These are phyloP conservation scores for Ophiostoma sp. DNA, from an alignment of 2,329 filamentous ascomycete species.

Conservation along the genomic window DNA sequence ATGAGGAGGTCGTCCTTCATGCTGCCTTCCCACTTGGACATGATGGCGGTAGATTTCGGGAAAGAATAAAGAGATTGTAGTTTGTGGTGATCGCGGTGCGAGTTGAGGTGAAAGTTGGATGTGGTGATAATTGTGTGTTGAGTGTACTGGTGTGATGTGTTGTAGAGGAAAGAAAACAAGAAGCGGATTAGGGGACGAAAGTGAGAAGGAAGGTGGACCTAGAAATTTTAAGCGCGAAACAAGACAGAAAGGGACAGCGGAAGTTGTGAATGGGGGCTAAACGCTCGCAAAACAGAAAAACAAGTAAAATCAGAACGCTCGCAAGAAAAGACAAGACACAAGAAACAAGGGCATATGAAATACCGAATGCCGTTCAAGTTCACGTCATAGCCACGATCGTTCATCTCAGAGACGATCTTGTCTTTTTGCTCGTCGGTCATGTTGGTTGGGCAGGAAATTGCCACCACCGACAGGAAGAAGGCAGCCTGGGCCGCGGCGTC, in stretches of 20 bases:
- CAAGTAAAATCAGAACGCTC: not conserved
- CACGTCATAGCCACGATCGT: conserved; percentile 32
- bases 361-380: conserved; percentile 43
- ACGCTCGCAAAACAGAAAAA: not conserved
- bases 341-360: not conserved
- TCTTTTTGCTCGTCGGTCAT: conserved; percentile 34
- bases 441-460: conserved; percentile 25
- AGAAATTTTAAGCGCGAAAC: not conserved
- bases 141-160: not conserved
- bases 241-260: not conserved
- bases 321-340: not conserved
- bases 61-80: not conserved
- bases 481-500: conserved; percentile 34
- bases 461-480: conserved; percentile 36
- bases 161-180: not conserved
- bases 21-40: conserved; percentile 28
- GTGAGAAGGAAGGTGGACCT: not conserved
- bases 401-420: conserved; percentile 32
- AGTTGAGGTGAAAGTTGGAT: not conserved
- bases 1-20: conserved; percentile 29
- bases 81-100: not conserved
- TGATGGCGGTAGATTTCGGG: not conserved
- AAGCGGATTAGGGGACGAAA: not conserved
- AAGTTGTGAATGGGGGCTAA: not conserved
- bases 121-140: not conserved